Evolutionary conservation across 805 yeast species (phyloP).

Genomic region (Saturnispora silvae): DNA sequence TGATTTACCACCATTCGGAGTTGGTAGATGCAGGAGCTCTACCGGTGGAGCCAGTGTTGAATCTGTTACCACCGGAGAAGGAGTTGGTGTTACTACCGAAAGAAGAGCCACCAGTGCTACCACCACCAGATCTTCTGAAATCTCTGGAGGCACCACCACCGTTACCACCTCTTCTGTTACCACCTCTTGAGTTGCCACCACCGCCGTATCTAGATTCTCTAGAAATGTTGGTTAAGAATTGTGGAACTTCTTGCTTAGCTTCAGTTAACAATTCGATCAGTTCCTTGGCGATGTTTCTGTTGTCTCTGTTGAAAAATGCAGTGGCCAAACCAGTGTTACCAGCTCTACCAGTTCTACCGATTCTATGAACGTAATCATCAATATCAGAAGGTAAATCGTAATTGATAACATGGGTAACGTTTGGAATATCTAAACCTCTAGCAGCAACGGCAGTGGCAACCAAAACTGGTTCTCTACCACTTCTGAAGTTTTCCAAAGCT

Average conservation of each 20-base stretch:
- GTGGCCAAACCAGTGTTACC: conserved; percentile 98
- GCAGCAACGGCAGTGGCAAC: conserved; percentile 99
- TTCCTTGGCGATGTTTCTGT: conserved; percentile 80
- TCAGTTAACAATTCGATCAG: conserved; percentile 78
- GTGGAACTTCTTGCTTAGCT: conserved; percentile 97
- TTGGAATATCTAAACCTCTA: conserved; percentile 99
- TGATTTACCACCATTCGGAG: conserved; percentile 28
- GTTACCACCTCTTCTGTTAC: conserved; percentile 33
- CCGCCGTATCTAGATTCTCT: conserved; percentile 61
- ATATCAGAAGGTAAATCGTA: conserved; percentile 94
- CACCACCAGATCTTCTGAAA: conserved; percentile 16
- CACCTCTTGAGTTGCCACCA: conserved; percentile 33
- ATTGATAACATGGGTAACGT: conserved; percentile 95
- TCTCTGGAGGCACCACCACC: conserved; percentile 26
- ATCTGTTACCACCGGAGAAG: conserved; percentile 16
- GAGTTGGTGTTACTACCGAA: conserved; percentile 18
- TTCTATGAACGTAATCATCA: conserved; percentile 98
- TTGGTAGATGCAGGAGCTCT: conserved; percentile 12
- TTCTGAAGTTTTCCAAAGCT: conserved; percentile 88
- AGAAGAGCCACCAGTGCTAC: conserved; percentile 21
- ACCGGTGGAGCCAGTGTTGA: conserved; percentile 5
- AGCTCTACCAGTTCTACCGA: conserved; percentile 99
- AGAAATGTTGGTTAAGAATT: conserved; percentile 67
- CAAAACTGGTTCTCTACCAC: conserved; percentile 84
- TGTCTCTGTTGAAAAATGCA: conserved; percentile 95